Evolutionary conservation across 108 stramenopile genomes (phyloP), one percentile per base, ranked within the genome.

Genomic region (Pseudonitzschia multistriata): DNA sequence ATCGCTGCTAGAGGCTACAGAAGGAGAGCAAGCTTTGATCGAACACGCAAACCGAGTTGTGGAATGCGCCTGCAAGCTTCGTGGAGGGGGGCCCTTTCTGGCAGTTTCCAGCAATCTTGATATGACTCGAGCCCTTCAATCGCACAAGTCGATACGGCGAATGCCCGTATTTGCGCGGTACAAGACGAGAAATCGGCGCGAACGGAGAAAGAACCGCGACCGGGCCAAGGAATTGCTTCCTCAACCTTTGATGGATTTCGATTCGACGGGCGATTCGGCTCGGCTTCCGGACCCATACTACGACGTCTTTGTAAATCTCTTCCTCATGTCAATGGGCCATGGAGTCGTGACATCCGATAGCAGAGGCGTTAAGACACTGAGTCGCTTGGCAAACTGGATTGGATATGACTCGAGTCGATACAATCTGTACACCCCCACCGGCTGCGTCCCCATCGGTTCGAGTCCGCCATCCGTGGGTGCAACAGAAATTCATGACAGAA

Each of bases 251-350:
- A 8, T 59, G 22, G 57, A 59, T 29, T 5, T 59, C 10, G 57
- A 33, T 35, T n/a, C 50, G 2, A 33, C 57, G n/a, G 0, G 3
- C 13, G 57, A 10, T 33, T 0, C 0, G 28, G 21, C 13, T 33
- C 0, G 2, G 4, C 24, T 6, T 11, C 63, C 19, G 40, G 0
- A 64, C 2, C 22, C 28, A 3, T 45, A 14, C 39, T 77, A 74
- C 42, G 69, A 70, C 50, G 62, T 61, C 45, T 81, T 81, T 57
- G 55, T 81, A 4, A 72, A 81, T 64, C 54, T 81, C 3, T 81
- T 74, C 39, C 33, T 81, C 24, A 73, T 81, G 72, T 68, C 67
- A 19, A 66, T 71, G 66, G 53, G 72, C 39, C 67, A 69, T 21
- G 77, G 81, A 39, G 35, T 76, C 6, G 45, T 69, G 48, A 62